Evolutionary conservation across 345 rosid genomes (phyloP), one percentile per base, ranked within the genome.

Genomic region (Hibiscus tridactylites): DNA sequence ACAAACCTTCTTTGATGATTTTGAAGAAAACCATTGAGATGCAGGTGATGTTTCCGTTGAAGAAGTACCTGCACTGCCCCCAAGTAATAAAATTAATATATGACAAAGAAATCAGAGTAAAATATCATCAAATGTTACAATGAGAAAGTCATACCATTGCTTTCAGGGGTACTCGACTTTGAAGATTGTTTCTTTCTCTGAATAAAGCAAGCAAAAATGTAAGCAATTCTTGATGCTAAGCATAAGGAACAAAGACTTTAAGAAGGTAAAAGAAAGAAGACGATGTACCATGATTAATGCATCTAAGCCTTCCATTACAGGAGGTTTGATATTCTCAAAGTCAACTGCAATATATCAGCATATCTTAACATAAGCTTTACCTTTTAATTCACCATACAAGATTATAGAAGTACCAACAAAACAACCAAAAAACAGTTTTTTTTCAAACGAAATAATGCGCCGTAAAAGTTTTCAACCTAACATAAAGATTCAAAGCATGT

Each of bases 1-100:
- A 71, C 42, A 71, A 60, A 87, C 98, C 98, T 93, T 91, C 77
- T 87, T 90, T 57, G 88, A 79, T 63, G 96, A 79, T 81, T 87
- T 93, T 56, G 98, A 78, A 79, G 94, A 90, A 83, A 93, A 91
- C 97, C 98, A 91, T 63, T 63, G 68, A 68, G 81, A 83, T 60
- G 97, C 83, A 65, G 85, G 84, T 6, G 91, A 84, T 71, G 67
- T 15, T 75, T 82, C 82, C 52, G 61, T 74, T 26, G 79, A 74
- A 54, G 87, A 76, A 81, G 72, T 83, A 77, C 91, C 98, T 88
- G 85, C 78, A 75, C 39, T 9, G 61, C 77, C 47, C 58, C 57
- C 59, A 66, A 71, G 59, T 57, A 75, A 56, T 70, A 21, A 42
- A 15, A 64, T 19, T 49, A 67, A 39, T 67, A 39, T 67, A 28